Evolutionary conservation across 169 alveolate species (phyloP).

Genomic region (Plasmodium gallinaceum): DNA sequence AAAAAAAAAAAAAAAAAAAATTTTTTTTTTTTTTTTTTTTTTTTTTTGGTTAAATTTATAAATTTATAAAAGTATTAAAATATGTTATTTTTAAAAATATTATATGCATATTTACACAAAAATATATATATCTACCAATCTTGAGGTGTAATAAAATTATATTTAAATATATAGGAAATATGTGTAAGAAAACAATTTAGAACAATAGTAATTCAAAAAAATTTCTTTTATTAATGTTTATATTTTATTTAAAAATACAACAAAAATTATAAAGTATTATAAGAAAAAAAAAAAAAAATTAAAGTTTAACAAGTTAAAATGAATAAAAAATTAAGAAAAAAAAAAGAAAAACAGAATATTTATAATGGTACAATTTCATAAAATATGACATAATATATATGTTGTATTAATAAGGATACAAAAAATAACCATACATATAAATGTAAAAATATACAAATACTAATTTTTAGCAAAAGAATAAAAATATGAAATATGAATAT

Average conservation of each 20-base stretch:
- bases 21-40: not conserved
- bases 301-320: not conserved
- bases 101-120: not conserved
- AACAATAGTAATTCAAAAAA: not conserved
- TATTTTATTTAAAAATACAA: constrained; percentile 21
- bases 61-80: not conserved
- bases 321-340: not conserved
- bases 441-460: not conserved
- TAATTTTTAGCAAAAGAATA: not conserved
- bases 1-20: not conserved
- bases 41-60: not conserved
- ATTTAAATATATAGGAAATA: not conserved
- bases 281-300: not conserved
- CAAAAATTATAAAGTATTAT: not conserved
- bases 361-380: not conserved
- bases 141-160: not conserved
- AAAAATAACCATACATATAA: not conserved
- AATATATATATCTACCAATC: not conserved
- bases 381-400: not conserved
- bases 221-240: not conserved
- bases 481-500: not conserved
- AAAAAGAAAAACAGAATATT: not conserved
- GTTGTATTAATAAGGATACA: not conserved
- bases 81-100: not conserved
- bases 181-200: not conserved